These are phyloP conservation scores for Beauveria brongniartii DNA, from an alignment of 2,329 filamentous ascomycete species.

Conservation along the genomic window DNA sequence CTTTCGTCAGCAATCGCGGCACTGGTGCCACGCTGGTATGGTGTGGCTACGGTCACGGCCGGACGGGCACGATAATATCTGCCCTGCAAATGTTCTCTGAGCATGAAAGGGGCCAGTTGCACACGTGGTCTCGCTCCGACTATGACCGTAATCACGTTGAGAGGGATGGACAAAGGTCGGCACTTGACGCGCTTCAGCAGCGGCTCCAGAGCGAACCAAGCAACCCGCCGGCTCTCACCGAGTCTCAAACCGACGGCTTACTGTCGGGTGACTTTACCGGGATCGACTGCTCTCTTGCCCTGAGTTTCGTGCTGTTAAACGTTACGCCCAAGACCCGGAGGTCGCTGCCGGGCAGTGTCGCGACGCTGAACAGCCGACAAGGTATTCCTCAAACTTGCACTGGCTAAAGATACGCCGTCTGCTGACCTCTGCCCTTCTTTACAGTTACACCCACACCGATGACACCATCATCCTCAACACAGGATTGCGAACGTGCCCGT, in stretches of 20 bases:
- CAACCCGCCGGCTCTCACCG: no score
- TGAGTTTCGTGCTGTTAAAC: no score
- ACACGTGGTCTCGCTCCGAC: background rate
- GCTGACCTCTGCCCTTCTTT: background rate
- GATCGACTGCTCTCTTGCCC: no score
- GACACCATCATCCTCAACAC: background rate
- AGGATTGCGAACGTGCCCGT: background rate
- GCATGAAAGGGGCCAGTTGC: background rate
- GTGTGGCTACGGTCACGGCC: conserved; percentile 13
- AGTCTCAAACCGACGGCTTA: no score
- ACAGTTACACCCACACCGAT: background rate
- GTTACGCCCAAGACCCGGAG: no score
- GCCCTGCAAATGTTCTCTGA: conserved; percentile 9
- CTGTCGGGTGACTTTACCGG: no score
- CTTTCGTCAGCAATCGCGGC: background rate
- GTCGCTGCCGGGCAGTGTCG: no score
- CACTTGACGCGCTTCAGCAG: background rate
- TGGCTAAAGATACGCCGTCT: no score
- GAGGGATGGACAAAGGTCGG: background rate
- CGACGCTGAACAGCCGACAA: no score
- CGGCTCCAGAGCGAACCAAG: background rate
- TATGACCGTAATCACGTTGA: background rate
- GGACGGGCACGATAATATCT: conserved; percentile 10
- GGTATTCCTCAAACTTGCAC: no score
- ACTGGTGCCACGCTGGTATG: conserved; percentile 8